Evolutionary conservation across 179 eudicot genomes (phyloP).

Genomic region (Vitellaria paradoxa): DNA sequence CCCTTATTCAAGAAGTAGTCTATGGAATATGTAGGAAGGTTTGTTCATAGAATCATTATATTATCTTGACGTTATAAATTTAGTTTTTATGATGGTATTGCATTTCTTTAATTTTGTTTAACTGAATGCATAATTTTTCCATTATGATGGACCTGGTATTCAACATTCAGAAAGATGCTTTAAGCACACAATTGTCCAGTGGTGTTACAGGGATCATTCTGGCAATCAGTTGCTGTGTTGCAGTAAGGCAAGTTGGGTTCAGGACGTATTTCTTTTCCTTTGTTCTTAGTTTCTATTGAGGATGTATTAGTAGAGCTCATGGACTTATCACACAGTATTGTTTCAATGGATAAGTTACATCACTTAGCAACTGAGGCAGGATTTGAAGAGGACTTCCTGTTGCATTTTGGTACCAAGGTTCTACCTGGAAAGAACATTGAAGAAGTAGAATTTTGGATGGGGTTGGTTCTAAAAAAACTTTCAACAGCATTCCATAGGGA

Average conservation of each 20-base stretch:
- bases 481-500: slow-evolving; percentile 40
- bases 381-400: slow-evolving; percentile 40
- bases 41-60: slow-evolving; percentile 6
- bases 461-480: slow-evolving; percentile 39
- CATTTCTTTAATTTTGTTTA: neutral
- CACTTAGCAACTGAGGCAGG: slow-evolving; percentile 46
- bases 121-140: neutral
- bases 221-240: slow-evolving; percentile 51
- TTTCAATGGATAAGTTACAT: slow-evolving; percentile 39
- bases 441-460: slow-evolving; percentile 53
- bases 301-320: slow-evolving; percentile 33
- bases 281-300: slow-evolving; percentile 26
- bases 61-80: neutral
- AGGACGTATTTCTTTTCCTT: slow-evolving; percentile 27
- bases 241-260: slow-evolving; percentile 37
- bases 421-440: slow-evolving; percentile 40
- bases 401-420: slow-evolving; percentile 44
- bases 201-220: slow-evolving; percentile 47
- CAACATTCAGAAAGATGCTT: neutral
- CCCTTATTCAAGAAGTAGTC: slow-evolving; percentile 57
- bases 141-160: neutral
- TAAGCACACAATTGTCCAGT: slow-evolving; percentile 30
- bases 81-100: neutral
- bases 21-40: slow-evolving; percentile 54
- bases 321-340: slow-evolving; percentile 31